phyloP scores from a whole-genome alignment of 441 rosid genomes.

The Erysimum pusillum region DNA sequence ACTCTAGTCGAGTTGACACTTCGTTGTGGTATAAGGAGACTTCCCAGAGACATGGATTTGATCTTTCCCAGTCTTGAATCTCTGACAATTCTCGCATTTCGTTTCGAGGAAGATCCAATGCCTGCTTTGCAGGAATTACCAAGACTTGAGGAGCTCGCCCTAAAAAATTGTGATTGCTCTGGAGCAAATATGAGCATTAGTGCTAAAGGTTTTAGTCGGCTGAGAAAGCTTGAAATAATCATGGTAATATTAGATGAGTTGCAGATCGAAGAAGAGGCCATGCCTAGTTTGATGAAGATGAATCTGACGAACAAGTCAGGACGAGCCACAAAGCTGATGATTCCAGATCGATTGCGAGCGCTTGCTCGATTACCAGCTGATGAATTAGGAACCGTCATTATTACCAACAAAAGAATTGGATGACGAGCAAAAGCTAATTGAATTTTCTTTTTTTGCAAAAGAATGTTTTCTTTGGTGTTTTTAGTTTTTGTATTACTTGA shows the following conservation, averaged over 20 bases:
- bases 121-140: neutral
- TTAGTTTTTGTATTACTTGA: too few relatives aligned
- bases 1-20: neutral
- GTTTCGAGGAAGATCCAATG: constrained; percentile 16
- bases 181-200: constrained; percentile 8
- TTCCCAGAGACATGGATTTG: constrained; percentile 12
- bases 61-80: constrained; percentile 18
- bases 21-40: neutral
- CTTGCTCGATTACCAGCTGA: too few relatives aligned
- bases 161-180: neutral
- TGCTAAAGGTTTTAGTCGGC: constrained; percentile 10
- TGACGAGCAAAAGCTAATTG: too few relatives aligned
- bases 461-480: too few relatives aligned
- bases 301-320: too few relatives aligned
- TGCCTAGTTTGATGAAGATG: neutral
- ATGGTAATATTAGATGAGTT: neutral
- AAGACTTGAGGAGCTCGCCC: neutral
- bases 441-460: too few relatives aligned
- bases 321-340: neutral
- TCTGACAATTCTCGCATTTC: neutral
- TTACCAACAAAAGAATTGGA: too few relatives aligned
- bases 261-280: constrained; percentile 6
- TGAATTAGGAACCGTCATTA: too few relatives aligned
- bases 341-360: too few relatives aligned
- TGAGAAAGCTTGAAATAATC: constrained; percentile 22